These are phyloP conservation scores for Colletotrichum navitas DNA, from an alignment of 2,329 filamentous ascomycete species.

Conservation along the genomic window DNA sequence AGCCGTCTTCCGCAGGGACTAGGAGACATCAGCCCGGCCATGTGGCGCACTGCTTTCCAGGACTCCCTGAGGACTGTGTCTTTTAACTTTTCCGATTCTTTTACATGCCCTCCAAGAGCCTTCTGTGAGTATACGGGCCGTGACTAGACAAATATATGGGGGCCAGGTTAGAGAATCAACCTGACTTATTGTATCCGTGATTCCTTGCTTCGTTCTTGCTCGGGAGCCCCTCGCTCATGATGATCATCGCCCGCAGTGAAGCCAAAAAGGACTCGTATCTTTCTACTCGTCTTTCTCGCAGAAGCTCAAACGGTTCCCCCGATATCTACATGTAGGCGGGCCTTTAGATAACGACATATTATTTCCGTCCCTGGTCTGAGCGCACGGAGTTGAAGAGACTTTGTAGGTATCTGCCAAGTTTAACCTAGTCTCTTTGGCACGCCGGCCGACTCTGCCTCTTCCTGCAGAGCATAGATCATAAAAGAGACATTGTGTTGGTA, in stretches of 20 bases:
- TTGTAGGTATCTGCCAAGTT: not conserved
- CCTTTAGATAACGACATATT: constrained; percentile 44
- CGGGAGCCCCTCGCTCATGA: not conserved
- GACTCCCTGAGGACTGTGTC: no score
- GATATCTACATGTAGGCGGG: constrained; percentile 43
- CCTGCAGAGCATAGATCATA: no score
- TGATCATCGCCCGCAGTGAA: no score
- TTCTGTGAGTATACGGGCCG: no score
- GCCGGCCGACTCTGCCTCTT: not conserved
- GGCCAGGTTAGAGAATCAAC: no score
- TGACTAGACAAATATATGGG: no score
- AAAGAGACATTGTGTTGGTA: no score
- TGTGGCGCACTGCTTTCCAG: no score
- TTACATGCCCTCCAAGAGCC: no score
- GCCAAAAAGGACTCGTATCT: constrained; percentile 52
- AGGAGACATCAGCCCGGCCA: not conserved
- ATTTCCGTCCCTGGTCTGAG: constrained; percentile 40
- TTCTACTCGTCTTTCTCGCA: constrained; percentile 7
- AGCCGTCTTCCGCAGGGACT: not conserved
- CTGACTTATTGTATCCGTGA: not conserved
- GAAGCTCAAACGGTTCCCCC: constrained; percentile 48
- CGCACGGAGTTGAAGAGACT: not conserved
- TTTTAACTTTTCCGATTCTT: no score
- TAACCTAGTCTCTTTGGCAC: not conserved
- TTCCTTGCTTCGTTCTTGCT: no score